Evolutionary conservation across 306 rosid genomes (phyloP).

Genomic region (Oemleria cerasiformis): DNA sequence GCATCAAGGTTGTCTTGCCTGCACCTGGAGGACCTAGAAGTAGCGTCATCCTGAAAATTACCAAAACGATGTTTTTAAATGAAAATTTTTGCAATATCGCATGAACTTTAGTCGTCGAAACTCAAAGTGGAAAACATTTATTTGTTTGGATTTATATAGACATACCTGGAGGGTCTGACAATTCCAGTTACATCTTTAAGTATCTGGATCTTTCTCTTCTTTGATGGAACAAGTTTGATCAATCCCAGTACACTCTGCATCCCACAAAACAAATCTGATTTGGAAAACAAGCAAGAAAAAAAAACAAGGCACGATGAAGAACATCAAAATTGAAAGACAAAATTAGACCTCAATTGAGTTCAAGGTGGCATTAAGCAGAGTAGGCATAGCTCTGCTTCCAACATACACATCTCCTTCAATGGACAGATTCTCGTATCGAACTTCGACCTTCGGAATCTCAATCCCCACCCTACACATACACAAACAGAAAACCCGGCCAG

Average conservation of each 20-base stretch:
- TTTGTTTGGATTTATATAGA: constrained; percentile 3
- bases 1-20: constrained; percentile 75
- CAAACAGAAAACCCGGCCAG: not conserved
- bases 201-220: constrained; percentile 58
- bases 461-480: constrained; percentile 52
- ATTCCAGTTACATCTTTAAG: constrained; percentile 72
- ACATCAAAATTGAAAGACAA: not conserved
- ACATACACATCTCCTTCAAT: constrained; percentile 74
- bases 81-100: not conserved
- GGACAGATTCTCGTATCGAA: constrained; percentile 57
- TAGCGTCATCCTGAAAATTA: constrained; percentile 54
- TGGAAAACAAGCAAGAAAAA: not conserved
- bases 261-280: not conserved
- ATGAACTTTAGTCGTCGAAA: too few species aligned
- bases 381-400: constrained; percentile 81
- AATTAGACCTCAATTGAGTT: constrained; percentile 58
- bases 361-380: constrained; percentile 56
- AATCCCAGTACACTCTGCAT: constrained; percentile 45
- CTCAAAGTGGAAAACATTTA: not conserved
- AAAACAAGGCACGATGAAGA: not conserved
- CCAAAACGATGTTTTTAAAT: not conserved
- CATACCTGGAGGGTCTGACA: constrained; percentile 63
- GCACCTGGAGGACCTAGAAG: constrained; percentile 90
- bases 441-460: constrained; percentile 78
- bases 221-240: constrained; percentile 53